Conservation (phyloP, 495 filamentous ascomycete species). For the Penicillium psychrofluorescens region DNA sequence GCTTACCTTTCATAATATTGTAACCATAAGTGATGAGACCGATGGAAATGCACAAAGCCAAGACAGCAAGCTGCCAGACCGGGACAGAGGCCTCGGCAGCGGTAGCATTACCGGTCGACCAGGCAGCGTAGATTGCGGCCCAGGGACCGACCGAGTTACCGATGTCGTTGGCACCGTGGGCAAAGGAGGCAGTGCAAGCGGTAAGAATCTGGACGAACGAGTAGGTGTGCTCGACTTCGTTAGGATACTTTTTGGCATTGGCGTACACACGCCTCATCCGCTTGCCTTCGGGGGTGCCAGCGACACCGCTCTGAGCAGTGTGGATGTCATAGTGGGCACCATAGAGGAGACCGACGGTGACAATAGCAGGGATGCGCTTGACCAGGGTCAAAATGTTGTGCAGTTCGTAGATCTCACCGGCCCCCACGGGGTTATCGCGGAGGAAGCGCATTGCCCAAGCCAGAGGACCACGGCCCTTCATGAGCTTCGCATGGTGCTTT, state of each 20-base stretch:
- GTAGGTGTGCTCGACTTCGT: slow-evolving; percentile 69
- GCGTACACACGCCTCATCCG: slow-evolving; percentile 57
- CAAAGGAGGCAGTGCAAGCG: slow-evolving; percentile 67
- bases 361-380: slow-evolving; percentile 54
- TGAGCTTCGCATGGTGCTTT: slow-evolving; percentile 46
- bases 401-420: slow-evolving; percentile 59
- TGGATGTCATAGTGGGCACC: slow-evolving; percentile 70
- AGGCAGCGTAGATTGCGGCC: slow-evolving; percentile 62
- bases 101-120: slow-evolving; percentile 45
- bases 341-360: slow-evolving; percentile 51
- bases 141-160: slow-evolving; percentile 70
- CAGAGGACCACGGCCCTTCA: slow-evolving; percentile 50
- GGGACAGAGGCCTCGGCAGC: slow-evolving; percentile 45
- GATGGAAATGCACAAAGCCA: slow-evolving; percentile 44
- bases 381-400: slow-evolving; percentile 52
- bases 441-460: slow-evolving; percentile 69
- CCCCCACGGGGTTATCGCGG: slow-evolving; percentile 58
- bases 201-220: slow-evolving; percentile 70
- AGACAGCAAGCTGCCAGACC: slow-evolving; percentile 53
- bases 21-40: slow-evolving; percentile 60
- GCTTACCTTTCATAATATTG: slow-evolving; percentile 58
- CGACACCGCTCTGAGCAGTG: slow-evolving; percentile 54
- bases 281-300: slow-evolving; percentile 57
- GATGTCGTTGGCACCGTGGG: slow-evolving; percentile 77
- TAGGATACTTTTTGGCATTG: slow-evolving; percentile 58